Evolutionary conservation across 768 basidiomycete genomes (phyloP).

Genomic region (Leccinum aurantiacum): DNA sequence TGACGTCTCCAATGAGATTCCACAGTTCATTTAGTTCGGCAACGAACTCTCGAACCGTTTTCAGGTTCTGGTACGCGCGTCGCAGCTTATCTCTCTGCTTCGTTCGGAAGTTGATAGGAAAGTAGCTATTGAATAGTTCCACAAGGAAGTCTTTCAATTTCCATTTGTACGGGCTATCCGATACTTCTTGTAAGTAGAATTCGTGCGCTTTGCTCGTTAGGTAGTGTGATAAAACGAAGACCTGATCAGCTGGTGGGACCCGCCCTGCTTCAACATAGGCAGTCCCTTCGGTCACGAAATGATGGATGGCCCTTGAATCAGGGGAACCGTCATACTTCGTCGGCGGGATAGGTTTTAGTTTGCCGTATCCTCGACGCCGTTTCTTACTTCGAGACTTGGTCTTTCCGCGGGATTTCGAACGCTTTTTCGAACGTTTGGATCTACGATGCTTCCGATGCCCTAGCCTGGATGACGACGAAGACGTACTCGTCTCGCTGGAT

Average conservation of each 20-base stretch:
- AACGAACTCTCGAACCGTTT: neutral
- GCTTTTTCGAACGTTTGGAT: neutral
- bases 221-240: neutral
- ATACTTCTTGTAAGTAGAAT: neutral
- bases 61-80: neutral
- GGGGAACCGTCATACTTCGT: neutral
- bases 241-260: neutral
- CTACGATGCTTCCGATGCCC: too few species aligned
- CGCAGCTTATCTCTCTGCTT: neutral
- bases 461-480: too few species aligned
- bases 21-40: neutral
- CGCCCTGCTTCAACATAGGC: neutral
- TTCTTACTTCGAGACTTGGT: neutral
- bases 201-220: neutral
- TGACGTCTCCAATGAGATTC: neutral
- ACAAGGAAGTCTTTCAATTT: neutral
- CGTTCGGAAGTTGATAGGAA: neutral
- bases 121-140: neutral
- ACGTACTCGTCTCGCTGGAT: too few species aligned
- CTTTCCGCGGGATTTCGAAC: neutral
- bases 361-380: neutral
- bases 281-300: neutral
- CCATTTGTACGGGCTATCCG: neutral
- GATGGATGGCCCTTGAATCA: neutral
- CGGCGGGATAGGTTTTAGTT: neutral